Evolutionary conservation across 345 rosid species (phyloP).

Genomic region (Chamaenerion angustifolium): DNA sequence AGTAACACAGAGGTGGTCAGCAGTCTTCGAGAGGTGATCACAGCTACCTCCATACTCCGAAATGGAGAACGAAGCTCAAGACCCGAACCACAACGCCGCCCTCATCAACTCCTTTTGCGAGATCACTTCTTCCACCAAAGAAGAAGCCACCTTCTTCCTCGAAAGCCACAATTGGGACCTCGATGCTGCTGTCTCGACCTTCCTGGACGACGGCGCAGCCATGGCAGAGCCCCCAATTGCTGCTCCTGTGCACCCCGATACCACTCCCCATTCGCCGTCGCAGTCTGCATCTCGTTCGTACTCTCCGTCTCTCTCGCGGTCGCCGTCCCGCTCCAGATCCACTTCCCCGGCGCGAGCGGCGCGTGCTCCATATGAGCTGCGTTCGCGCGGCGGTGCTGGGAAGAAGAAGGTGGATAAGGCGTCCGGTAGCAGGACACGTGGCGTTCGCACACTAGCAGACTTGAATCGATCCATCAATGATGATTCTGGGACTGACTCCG

Average conservation of each 20-base stretch:
- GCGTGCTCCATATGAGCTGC: constrained; percentile 36
- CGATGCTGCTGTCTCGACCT: constrained; percentile 84
- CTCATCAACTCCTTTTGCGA: constrained; percentile 60
- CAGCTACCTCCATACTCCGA: neutral
- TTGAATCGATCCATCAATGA: constrained; percentile 44
- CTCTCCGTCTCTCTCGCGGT: constrained; percentile 44
- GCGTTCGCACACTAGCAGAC: constrained; percentile 75
- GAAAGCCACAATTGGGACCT: constrained; percentile 86
- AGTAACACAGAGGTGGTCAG: neutral
- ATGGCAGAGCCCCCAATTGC: constrained; percentile 1
- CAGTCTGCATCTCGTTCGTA: constrained; percentile 9
- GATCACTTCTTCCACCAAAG: constrained; percentile 68
- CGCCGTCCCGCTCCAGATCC: constrained; percentile 52
- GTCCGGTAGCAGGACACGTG: constrained; percentile 33
- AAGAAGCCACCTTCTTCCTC: constrained; percentile 77
- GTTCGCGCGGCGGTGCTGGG: constrained; percentile 29
- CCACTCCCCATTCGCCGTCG: constrained; percentile 21
- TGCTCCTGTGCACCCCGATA: constrained; percentile 5
- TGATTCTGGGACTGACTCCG: constrained; percentile 37
- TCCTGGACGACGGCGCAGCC: constrained; percentile 44
- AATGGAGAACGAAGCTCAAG: constrained; percentile 22
- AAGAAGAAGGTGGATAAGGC: constrained; percentile 24
- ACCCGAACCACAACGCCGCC: constrained; percentile 15
- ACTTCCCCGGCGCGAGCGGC: constrained; percentile 36
- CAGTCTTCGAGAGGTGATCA: neutral